Base-by-base conservation (phyloP, 2,329 filamentous ascomycete species). In the Nannizziopsis arthrosporioides region DNA sequence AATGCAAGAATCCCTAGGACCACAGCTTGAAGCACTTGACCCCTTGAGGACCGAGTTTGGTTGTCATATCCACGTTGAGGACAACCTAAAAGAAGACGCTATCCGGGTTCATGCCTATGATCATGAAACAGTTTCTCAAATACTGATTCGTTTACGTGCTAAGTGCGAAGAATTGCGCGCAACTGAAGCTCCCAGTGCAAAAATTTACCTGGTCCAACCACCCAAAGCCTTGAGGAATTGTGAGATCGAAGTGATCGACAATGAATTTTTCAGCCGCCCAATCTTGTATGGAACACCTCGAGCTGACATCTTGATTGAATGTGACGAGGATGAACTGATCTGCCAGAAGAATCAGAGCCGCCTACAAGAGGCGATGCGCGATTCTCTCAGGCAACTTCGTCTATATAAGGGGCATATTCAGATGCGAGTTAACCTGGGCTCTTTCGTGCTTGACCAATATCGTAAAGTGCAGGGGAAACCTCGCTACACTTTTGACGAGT, bases 1-100 rank as follows among this genome's bases (percentile, higher is more conserved):
- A 0, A 56, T 70, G 2, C 57, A 64, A 10, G 61, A 68, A 9
- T 57, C 65, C 9, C 59, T 75, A 10, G 72, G 71, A 1, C 47
- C 53, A 8, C 63, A 64, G 32, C 61, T 67, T 7, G 69, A 74
- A 54, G 62, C 61, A 4, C 60, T 75, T 3, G 72, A 75, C 52
- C 53, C 57, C 5, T 63, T 75, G 10, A 66, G 73, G 3, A 59
- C 60, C 31, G 61, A 62, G 18, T 64, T 59, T 42, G 57, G 58
- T 3, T 72, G 65, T 48, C 60, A 68, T 50, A 59, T 74, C n/a
- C 65, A 67, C 31, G 60, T 63, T n/a, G 57, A 64, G 18, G 51
- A 57, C 3, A 51, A 57, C 11, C 30, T 63, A 4, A 7, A 27
- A 59, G 49, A 54, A 53, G 52, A 57, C 47, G 56, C 62, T 54